phyloP scores from a whole-genome alignment of 352 stramenopile genomes.

The Globisporangium echinulatum region DNA sequence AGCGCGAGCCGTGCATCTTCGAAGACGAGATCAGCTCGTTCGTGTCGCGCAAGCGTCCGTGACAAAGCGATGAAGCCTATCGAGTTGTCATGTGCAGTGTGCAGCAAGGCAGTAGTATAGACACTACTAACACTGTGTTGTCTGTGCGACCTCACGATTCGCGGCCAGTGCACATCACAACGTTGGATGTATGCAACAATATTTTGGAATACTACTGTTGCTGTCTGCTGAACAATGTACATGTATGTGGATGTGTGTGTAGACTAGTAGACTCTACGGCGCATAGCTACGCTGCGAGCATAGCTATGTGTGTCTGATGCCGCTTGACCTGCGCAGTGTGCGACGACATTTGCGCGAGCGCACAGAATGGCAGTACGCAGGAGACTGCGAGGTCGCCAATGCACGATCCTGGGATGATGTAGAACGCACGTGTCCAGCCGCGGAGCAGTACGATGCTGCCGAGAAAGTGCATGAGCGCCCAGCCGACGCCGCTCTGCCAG shows the following conservation, averaged over 20 bases:
- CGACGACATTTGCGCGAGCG: background rate
- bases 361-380: background rate
- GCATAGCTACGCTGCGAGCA: background rate
- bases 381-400: background rate
- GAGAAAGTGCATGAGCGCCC: background rate
- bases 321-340: background rate
- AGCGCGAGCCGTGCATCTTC: background rate
- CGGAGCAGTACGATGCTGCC: background rate
- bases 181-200: too few relatives aligned
- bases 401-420: background rate
- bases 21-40: conserved; percentile 7
- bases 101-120: too few relatives aligned
- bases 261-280: too few relatives aligned
- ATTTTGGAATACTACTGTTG: too few relatives aligned
- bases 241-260: too few relatives aligned
- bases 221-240: too few relatives aligned
- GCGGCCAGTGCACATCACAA: too few relatives aligned
- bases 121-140: too few relatives aligned
- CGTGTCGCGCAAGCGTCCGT: background rate
- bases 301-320: background rate
- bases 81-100: too few relatives aligned
- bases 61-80: too few relatives aligned
- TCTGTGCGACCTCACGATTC: too few relatives aligned
- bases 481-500: background rate
- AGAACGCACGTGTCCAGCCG: background rate